phyloP scores from a whole-genome alignment of 202 grass and related monocot species.

The Carex sylvatica region DNA sequence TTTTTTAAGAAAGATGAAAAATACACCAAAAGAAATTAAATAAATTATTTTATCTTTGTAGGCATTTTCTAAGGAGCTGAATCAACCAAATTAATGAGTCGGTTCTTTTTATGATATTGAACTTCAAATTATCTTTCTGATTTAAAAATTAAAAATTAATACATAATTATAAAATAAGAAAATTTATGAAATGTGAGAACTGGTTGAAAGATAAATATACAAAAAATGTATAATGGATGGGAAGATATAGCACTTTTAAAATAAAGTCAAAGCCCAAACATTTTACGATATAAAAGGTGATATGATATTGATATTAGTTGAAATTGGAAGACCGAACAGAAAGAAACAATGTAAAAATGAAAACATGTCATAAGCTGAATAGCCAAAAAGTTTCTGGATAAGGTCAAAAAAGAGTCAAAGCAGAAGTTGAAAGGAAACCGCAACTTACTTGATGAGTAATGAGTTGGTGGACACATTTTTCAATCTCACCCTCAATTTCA shows the following conservation, averaged over 20 bases:
- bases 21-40: too few relatives aligned
- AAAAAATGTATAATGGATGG: neutral
- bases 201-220: too few relatives aligned
- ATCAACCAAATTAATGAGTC: too few relatives aligned
- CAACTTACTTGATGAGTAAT: neutral
- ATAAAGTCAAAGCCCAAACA: neutral
- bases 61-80: too few relatives aligned
- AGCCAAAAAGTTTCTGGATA: neutral
- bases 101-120: too few relatives aligned
- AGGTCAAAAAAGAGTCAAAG: slow-evolving; percentile 6
- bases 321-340: neutral
- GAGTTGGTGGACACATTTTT: neutral
- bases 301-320: neutral
- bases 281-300: neutral
- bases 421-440: neutral
- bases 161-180: too few relatives aligned
- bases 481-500: neutral
- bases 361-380: neutral
- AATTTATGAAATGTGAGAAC: too few relatives aligned
- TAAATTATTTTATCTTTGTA: too few relatives aligned
- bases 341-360: neutral
- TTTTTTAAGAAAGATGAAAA: too few relatives aligned
- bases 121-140: too few relatives aligned
- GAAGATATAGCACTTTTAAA: neutral
- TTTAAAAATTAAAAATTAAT: too few relatives aligned